phyloP scores from a whole-genome alignment of 352 stramenopile species.

The Saprolegnia diclina region DNA sequence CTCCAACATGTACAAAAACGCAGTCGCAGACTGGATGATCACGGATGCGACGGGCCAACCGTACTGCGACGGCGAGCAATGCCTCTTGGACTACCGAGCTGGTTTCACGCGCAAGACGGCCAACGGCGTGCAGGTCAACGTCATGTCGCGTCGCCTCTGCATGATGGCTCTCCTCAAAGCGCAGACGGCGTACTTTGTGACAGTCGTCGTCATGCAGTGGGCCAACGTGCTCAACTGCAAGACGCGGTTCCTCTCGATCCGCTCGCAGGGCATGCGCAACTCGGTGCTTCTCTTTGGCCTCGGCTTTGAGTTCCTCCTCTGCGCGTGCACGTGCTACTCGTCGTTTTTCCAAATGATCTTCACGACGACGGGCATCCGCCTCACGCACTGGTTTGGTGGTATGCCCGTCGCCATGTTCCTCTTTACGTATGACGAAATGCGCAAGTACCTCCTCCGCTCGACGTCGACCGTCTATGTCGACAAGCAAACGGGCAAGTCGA shows the following conservation, averaged over 20 bases:
- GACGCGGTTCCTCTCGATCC: constrained; percentile 77
- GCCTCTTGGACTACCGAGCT: constrained; percentile 38
- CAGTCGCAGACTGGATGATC: constrained; percentile 1
- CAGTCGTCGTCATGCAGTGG: constrained; percentile 78
- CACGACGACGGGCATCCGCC: constrained; percentile 59
- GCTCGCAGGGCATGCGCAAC: constrained; percentile 84
- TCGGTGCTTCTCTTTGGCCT: constrained; percentile 84
- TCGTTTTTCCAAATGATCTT: constrained; percentile 62
- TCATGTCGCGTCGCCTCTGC: constrained; percentile 70
- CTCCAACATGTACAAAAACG: constrained; percentile 12
- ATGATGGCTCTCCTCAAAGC: constrained; percentile 63
- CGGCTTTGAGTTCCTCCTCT: constrained; percentile 78
- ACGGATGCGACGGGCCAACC: constrained; percentile 30
- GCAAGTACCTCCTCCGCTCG: constrained; percentile 80
- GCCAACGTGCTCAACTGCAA: constrained; percentile 83
- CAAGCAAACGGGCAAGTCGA: constrained; percentile 46
- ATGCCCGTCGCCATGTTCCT: constrained; percentile 81
- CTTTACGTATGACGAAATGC: constrained; percentile 80
- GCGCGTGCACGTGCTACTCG: constrained; percentile 67
- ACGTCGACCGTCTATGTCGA: constrained; percentile 58
- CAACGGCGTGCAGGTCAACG: constrained; percentile 40
- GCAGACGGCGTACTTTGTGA: constrained; percentile 76
- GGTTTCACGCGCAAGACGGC: constrained; percentile 35
- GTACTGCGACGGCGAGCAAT: constrained; percentile 36
- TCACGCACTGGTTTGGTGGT: constrained; percentile 78